Conservation (phyloP, 2,329 filamentous ascomycete species). For the Neoscytalidium dimidiatum region DNA sequence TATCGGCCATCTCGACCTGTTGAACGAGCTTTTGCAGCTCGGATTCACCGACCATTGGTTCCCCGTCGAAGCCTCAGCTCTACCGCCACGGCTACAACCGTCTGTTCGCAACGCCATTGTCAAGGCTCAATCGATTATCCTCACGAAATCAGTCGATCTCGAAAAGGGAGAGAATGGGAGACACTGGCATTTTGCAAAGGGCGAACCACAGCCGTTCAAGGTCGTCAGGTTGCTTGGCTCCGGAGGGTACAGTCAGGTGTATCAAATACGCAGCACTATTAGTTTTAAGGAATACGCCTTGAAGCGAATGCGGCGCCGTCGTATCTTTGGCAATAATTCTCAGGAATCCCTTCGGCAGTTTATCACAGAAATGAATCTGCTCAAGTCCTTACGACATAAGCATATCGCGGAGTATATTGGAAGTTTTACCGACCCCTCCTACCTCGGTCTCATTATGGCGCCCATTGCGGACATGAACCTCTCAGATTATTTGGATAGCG, state of each 20-base stretch:
- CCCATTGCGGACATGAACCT: conserved; percentile 40
- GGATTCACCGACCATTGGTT: conserved; percentile 33
- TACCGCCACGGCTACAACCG: conserved; percentile 26
- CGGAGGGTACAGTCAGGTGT: conserved; percentile 30
- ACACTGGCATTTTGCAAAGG: conserved; percentile 28
- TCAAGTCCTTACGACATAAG: conserved; percentile 32
- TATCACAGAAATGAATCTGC: conserved; percentile 28
- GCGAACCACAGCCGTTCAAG: conserved; percentile 28
- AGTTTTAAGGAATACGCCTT: conserved; percentile 32
- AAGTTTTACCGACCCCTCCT: conserved; percentile 35
- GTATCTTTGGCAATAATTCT: conserved; percentile 22
- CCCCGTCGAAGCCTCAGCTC: conserved; percentile 25
- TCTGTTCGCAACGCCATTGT: conserved; percentile 24
- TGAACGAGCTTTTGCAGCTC: conserved; percentile 27
- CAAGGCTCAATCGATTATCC: conserved; percentile 21
- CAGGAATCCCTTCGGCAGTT: conserved; percentile 27
- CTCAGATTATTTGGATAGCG: conserved; percentile 30
- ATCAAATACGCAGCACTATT: conserved; percentile 27
- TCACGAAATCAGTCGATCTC: conserved; percentile 15
- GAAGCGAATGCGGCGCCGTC: conserved; percentile 30
- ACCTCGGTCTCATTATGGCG: conserved; percentile 35
- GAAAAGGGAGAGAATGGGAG: conserved; percentile 26
- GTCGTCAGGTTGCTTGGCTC: conserved; percentile 26
- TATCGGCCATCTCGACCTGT: conserved; percentile 25
- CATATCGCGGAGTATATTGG: conserved; percentile 34